Percentiles rank a stretch among this genome's conserved stretches.
Conservation (phyloP, 176 grass and related monocot species). For the Oryza officinalis region DNA sequence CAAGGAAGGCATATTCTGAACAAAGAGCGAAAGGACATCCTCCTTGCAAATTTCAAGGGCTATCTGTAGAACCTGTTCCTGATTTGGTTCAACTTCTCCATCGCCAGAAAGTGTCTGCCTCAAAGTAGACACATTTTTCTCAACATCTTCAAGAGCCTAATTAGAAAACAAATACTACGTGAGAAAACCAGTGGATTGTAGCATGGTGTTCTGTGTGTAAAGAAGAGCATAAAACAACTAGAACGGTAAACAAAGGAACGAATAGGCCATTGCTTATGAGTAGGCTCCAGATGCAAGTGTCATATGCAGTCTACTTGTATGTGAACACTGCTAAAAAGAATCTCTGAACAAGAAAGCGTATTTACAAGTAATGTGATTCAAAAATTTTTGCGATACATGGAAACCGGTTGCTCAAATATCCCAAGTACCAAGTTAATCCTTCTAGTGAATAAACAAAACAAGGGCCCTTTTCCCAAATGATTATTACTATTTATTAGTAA, state of each 20-base stretch:
- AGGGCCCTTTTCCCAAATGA: neutral
- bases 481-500: neutral
- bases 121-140: slow-evolving; percentile 75
- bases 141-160: slow-evolving; percentile 90
- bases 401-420: neutral
- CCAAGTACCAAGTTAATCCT: neutral
- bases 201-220: neutral
- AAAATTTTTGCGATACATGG: neutral
- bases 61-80: slow-evolving; percentile 80
- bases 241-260: slow-evolving; percentile 2
- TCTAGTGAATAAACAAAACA: slow-evolving; percentile 3
- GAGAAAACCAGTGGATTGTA: slow-evolving; percentile 1
- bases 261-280: neutral
- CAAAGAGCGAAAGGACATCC: slow-evolving; percentile 76
- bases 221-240: neutral
- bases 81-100: slow-evolving; percentile 90
- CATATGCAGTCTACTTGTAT: neutral
- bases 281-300: slow-evolving; percentile 3
- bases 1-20: slow-evolving; percentile 92
- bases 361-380: neutral
- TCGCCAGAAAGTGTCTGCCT: slow-evolving; percentile 81
- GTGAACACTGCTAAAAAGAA: neutral
- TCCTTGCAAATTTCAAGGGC: slow-evolving; percentile 93
- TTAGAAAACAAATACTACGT: slow-evolving; percentile 14
- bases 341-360: neutral